Evolutionary conservation across 176 grass and related monocot species (phyloP).

Genomic region (Aechmea fasciata): DNA sequence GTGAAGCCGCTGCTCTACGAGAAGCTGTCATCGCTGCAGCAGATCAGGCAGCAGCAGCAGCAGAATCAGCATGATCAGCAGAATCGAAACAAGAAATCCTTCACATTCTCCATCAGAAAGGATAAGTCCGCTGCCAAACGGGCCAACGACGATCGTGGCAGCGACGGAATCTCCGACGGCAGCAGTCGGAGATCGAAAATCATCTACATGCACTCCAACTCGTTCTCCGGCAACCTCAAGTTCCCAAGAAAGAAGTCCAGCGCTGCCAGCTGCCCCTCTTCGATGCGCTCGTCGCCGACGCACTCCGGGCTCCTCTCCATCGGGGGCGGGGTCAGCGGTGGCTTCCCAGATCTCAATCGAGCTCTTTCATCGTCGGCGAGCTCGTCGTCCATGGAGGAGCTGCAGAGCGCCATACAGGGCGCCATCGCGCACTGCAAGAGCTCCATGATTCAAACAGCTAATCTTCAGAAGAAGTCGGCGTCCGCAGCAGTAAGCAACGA

Average conservation of each 20-base stretch:
- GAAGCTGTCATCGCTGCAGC: conserved; percentile 67
- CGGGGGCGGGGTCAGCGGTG: conserved; percentile 34
- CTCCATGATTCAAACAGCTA: conserved; percentile 36
- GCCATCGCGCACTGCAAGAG: conserved; percentile 54
- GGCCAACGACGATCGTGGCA: conserved; percentile 4
- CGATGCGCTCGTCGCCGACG: conserved; percentile 87
- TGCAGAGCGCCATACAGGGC: conserved; percentile 45
- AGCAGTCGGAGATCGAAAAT: conserved; percentile 8
- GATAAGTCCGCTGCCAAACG: conserved; percentile 28
- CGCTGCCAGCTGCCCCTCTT: conserved; percentile 89
- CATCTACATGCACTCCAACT: conserved; percentile 41
- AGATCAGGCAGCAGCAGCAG: conserved; percentile 17
- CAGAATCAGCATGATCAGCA: conserved; percentile 30
- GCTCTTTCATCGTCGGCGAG: conserved; percentile 23
- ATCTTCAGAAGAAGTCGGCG: conserved; percentile 11
- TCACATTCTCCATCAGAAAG: conserved; percentile 89
- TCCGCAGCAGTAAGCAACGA: not conserved
- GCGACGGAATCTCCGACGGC: not conserved
- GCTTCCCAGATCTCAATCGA: conserved; percentile 48
- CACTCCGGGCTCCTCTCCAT: conserved; percentile 75
- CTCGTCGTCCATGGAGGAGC: conserved; percentile 48
- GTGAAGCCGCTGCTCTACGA: conserved; percentile 89
- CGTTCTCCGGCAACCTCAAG: conserved; percentile 90
- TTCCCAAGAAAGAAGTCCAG: conserved; percentile 62
- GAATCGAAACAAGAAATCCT: conserved; percentile 59